Conservation (phyloP, 495 filamentous ascomycete genomes). For the Neurospora africana region DNA sequence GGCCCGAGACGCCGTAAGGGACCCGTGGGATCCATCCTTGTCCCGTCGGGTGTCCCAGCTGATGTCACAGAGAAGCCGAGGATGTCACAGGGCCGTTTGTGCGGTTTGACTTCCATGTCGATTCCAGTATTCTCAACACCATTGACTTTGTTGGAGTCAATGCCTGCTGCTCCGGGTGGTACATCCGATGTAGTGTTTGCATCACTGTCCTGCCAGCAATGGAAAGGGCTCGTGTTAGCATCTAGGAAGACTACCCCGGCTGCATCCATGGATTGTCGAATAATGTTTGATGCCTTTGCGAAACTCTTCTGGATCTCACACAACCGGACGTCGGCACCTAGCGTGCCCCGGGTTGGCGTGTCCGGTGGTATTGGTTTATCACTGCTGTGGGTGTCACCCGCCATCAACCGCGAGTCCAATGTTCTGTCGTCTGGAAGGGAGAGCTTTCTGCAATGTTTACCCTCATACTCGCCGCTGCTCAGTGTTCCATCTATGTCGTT, state of each 20-base stretch:
- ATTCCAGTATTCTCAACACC: neutral
- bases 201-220: neutral
- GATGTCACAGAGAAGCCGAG: neutral
- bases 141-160: neutral
- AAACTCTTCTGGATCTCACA: conserved; percentile 19
- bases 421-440: neutral
- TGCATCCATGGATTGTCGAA: conserved; percentile 40
- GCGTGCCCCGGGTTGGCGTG: neutral
- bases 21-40: neutral
- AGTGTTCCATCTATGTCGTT: neutral
- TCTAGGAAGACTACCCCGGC: conserved; percentile 45
- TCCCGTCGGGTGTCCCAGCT: neutral
- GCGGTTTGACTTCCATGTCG: neutral
- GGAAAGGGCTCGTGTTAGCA: conserved; percentile 19
- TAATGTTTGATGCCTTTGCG: conserved; percentile 36
- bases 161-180: neutral
- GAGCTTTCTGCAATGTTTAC: neutral
- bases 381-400: neutral
- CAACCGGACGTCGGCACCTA: neutral
- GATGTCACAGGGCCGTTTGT: neutral
- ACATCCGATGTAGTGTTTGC: neutral
- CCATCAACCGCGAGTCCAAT: neutral
- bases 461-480: neutral
- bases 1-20: neutral
- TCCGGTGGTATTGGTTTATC: neutral